phyloP scores from a whole-genome alignment of 1,139 yeast genomes.

The Yamadazyma siamensis region DNA sequence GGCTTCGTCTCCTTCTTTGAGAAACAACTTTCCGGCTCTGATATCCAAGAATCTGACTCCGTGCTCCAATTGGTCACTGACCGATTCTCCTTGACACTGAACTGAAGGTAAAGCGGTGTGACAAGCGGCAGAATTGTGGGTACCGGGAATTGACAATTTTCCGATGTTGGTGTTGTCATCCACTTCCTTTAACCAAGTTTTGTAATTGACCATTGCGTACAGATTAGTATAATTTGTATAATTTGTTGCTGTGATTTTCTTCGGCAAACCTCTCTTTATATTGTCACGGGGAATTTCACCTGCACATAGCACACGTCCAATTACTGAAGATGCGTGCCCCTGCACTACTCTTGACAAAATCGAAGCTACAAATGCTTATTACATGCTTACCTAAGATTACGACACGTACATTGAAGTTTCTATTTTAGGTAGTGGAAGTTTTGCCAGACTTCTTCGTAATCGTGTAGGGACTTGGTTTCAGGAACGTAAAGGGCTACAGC shows the following conservation, averaged over 20 bases:
- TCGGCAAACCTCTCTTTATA: conserved; percentile 4
- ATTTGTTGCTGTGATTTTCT: background rate
- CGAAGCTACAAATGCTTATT: too few relatives aligned
- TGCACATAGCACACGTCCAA: conserved; percentile 1
- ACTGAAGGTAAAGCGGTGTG: conserved; percentile 76
- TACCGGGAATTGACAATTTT: conserved; percentile 68
- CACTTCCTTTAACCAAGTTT: conserved; percentile 54
- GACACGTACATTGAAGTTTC: too few relatives aligned
- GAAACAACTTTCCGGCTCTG: conserved; percentile 58
- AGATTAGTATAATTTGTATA: background rate
- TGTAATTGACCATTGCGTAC: conserved; percentile 38
- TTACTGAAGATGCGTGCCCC: too few relatives aligned
- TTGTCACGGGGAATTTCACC: conserved; percentile 5
- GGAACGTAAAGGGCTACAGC: conserved; percentile 25
- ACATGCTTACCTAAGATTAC: too few relatives aligned
- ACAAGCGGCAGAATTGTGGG: conserved; percentile 77
- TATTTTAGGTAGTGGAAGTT: conserved; percentile 4
- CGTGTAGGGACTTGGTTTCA: conserved; percentile 29
- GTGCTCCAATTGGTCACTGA: conserved; percentile 60
- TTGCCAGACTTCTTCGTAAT: conserved; percentile 29
- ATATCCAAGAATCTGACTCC: conserved; percentile 76
- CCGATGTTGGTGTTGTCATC: conserved; percentile 51
- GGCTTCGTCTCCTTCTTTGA: conserved; percentile 45
- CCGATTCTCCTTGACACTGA: conserved; percentile 67
- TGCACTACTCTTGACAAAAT: too few relatives aligned